Conservation (phyloP, 495 filamentous ascomycete species). For the Friedmanniomyces endolithicus region DNA sequence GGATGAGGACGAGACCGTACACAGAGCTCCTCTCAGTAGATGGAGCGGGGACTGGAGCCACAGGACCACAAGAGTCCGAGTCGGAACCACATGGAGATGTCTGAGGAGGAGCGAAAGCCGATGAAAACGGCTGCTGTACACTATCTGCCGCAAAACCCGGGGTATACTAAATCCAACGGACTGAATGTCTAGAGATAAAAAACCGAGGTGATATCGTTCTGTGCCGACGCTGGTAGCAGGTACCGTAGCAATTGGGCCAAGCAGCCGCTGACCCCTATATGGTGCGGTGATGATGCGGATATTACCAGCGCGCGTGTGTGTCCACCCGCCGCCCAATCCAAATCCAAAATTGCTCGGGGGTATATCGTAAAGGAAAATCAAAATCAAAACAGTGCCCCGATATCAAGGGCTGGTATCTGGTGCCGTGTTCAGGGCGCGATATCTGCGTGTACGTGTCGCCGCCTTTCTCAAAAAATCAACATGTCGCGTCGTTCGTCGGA, state of each 20-base stretch:
- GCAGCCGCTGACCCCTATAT: background rate
- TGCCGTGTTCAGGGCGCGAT: slow-evolving; percentile 3
- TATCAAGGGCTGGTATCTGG: slow-evolving; percentile 1
- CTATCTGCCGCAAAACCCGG: background rate
- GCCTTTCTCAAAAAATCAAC: background rate
- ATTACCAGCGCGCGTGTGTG: slow-evolving; percentile 1
- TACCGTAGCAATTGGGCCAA: too few relatives aligned
- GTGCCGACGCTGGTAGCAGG: too few relatives aligned
- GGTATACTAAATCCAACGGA: too few relatives aligned
- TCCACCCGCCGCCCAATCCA: background rate
- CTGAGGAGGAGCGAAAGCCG: background rate
- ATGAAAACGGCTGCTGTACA: background rate
- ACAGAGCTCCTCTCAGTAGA: too few relatives aligned
- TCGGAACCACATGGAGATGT: background rate
- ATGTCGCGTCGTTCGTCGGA: slow-evolving; percentile 1
- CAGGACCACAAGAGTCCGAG: too few relatives aligned
- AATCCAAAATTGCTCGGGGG: slow-evolving; percentile 5
- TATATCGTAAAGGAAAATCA: slow-evolving; percentile 17
- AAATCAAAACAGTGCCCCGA: slow-evolving; percentile 7
- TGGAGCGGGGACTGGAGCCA: too few relatives aligned
- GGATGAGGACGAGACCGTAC: too few relatives aligned
- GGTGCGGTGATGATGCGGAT: background rate
- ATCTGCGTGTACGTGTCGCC: slow-evolving; percentile 5
- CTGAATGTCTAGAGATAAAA: too few relatives aligned
- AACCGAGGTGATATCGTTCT: too few relatives aligned